Base-by-base conservation (phyloP, 1,139 yeast species). In the Geotrichum carabidarum region DNA sequence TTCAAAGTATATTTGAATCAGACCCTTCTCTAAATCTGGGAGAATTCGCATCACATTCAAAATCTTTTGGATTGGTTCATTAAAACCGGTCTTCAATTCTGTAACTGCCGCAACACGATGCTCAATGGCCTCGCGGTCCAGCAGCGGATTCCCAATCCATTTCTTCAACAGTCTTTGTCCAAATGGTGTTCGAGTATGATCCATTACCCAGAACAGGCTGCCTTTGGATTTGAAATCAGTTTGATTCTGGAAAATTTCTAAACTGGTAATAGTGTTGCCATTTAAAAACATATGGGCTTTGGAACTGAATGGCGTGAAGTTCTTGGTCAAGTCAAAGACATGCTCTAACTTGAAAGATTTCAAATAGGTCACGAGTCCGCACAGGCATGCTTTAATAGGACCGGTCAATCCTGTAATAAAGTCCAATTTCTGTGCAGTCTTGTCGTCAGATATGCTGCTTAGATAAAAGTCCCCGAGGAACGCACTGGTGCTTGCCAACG, bases 141-240 rank as follows among this genome's bases (percentile, higher is more conserved):
- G 70, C 37, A 91, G 73, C 0, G 99, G 99, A 58, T 78, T 74
- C 0, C 82, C 76, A 0, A 91, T 71, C 99, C 99, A 93, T 50
- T 78, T 74, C 36, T 76, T 75, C 17, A 93, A 68, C 57, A 80
- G 64, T 54, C 96, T 71, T 51, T 75, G 78, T 0, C 99, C 99
- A 70, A 84, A 86, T 35, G 78, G 75, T 0, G 97, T 88, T 44
- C 81, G 72, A 0, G 98, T 87, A 59, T 85, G 91, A 67, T 91
- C 87, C 59, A 93, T 65, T 1, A 88, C 72, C 89, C 93, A 86
- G 14, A 86, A 69, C 15, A 93, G 70, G 0, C 96, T 82, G 0
- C 97, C 98, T 36, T 74, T 72, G 7, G 72, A 74, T 1, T 78
- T 72, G 15, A 71, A 69, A 59, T 82, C 81, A 0, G 93, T 81